A percentile compares a stretch with the other conserved stretches of the same genome.
Evolutionary conservation across 345 rosid genomes (phyloP).

Genomic region (Kandelia obovata): DNA sequence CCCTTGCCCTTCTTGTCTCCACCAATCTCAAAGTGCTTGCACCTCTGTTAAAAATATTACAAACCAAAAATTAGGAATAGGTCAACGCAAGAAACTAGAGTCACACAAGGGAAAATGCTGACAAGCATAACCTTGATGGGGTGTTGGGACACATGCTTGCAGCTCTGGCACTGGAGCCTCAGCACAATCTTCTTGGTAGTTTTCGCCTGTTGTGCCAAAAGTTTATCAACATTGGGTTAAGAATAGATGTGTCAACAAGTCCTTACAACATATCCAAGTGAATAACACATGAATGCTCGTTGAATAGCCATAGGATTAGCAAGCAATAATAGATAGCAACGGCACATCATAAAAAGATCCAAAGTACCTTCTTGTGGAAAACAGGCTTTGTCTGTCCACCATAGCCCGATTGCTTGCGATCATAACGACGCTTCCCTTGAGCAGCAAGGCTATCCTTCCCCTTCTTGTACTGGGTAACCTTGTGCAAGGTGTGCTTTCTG

Average conservation of each 20-base stretch:
- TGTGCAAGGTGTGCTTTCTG: slow-evolving; percentile 6
- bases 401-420: not conserved
- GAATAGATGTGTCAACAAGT: too few relatives aligned
- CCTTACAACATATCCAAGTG: too few relatives aligned
- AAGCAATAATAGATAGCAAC: too few relatives aligned
- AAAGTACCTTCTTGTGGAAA: slow-evolving; percentile 1
- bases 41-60: slow-evolving; percentile 8
- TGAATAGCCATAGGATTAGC: too few relatives aligned
- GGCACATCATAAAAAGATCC: too few relatives aligned
- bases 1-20: slow-evolving; percentile 23
- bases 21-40: slow-evolving; percentile 20
- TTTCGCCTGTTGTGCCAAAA: slow-evolving; percentile 1
- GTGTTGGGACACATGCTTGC: slow-evolving; percentile 22
- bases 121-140: slow-evolving; percentile 13
- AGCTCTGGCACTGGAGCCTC: slow-evolving; percentile 20
- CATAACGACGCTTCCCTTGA: slow-evolving; percentile 1
- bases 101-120: not conserved
- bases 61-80: not conserved
- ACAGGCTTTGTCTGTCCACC: slow-evolving; percentile 2
- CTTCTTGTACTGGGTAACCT: slow-evolving; percentile 3
- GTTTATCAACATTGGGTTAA: not conserved
- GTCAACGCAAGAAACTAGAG: not conserved
- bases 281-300: too few relatives aligned
- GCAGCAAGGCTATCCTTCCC: slow-evolving; percentile 5
- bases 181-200: slow-evolving; percentile 19